Evolutionary conservation across 78 protist species (phyloP).

Genomic region (Pigoraptor vietnamica): DNA sequence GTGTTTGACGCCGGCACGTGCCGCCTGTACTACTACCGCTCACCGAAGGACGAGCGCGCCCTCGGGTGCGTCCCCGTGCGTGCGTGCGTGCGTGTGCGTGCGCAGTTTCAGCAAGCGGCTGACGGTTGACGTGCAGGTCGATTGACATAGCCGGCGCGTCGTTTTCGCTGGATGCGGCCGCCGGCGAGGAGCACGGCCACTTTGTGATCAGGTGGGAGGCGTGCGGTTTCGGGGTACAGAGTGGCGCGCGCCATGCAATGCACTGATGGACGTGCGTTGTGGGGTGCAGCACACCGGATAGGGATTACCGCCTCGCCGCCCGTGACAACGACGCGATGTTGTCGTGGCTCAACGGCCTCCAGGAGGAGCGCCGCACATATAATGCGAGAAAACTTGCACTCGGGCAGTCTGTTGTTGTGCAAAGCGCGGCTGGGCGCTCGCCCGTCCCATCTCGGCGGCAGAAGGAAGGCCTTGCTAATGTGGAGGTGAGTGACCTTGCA

Average conservation of each 20-base stretch:
- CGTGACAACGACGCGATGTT: neutral
- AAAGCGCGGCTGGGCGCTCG: neutral
- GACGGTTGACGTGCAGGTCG: neutral
- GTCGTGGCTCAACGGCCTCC: neutral
- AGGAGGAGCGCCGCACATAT: neutral
- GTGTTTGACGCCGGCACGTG: neutral
- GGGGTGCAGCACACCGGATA: neutral
- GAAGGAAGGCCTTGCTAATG: neutral
- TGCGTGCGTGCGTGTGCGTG: too few relatives aligned
- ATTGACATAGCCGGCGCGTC: neutral
- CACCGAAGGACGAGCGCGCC: neutral
- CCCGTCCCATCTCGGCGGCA: neutral
- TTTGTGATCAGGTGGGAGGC: neutral
- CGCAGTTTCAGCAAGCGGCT: too few relatives aligned
- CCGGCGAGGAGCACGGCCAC: neutral
- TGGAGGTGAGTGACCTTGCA: neutral
- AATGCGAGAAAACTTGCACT: neutral
- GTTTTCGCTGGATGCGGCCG: neutral
- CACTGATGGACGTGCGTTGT: too few relatives aligned
- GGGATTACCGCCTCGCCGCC: neutral
- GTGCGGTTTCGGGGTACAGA: too few relatives aligned
- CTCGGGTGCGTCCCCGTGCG: neutral
- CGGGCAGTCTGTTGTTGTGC: neutral
- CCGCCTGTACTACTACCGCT: conserved; percentile 1
- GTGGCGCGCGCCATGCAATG: too few relatives aligned